Evolutionary conservation across 2,329 filamentous ascomycete genomes (phyloP).

Genomic region (Fusarium duplospermum): DNA sequence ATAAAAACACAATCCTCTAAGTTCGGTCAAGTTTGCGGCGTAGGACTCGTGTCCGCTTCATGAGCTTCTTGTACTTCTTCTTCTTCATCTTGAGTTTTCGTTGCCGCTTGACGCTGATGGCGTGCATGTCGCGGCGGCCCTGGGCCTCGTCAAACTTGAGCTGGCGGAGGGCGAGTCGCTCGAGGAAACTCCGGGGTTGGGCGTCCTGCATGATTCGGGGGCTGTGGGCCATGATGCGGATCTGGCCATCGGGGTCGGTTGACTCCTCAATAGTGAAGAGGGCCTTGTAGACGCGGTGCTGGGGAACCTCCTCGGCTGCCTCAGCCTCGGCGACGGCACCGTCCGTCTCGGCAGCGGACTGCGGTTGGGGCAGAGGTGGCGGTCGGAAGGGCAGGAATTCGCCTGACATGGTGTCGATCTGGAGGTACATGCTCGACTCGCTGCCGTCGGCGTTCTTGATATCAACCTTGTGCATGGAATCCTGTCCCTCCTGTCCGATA

Average conservation of each 20-base stretch:
- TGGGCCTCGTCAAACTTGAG: slow-evolving; percentile 67
- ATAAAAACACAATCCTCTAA: slow-evolving; percentile 51
- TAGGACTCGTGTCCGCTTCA: slow-evolving; percentile 89
- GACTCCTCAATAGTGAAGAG: slow-evolving; percentile 76
- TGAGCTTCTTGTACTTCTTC: slow-evolving; percentile 99
- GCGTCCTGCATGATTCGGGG: slow-evolving; percentile 66
- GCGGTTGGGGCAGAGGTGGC: slow-evolving; percentile 80
- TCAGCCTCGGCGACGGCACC: slow-evolving; percentile 48
- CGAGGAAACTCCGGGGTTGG: slow-evolving; percentile 69
- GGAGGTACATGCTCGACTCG: slow-evolving; percentile 70
- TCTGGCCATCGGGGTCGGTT: slow-evolving; percentile 67
- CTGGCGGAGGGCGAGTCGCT: slow-evolving; percentile 76
- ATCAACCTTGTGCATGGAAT: slow-evolving; percentile 63
- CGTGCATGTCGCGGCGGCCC: slow-evolving; percentile 71
- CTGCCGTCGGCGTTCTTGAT: slow-evolving; percentile 67
- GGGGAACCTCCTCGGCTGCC: slow-evolving; percentile 52
- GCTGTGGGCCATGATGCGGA: slow-evolving; percentile 71
- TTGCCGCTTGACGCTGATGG: slow-evolving; percentile 92
- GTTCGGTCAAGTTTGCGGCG: slow-evolving; percentile 84
- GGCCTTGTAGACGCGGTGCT: slow-evolving; percentile 70
- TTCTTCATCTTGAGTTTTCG: slow-evolving; percentile 99
- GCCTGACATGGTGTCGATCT: slow-evolving; percentile 75
- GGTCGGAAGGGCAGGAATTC: slow-evolving; percentile 84
- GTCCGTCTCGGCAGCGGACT: slow-evolving; percentile 56
- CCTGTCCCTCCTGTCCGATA: slow-evolving; percentile 57